Conservation (phyloP, 257 asterid genomes). For the Mentha longifolia region DNA sequence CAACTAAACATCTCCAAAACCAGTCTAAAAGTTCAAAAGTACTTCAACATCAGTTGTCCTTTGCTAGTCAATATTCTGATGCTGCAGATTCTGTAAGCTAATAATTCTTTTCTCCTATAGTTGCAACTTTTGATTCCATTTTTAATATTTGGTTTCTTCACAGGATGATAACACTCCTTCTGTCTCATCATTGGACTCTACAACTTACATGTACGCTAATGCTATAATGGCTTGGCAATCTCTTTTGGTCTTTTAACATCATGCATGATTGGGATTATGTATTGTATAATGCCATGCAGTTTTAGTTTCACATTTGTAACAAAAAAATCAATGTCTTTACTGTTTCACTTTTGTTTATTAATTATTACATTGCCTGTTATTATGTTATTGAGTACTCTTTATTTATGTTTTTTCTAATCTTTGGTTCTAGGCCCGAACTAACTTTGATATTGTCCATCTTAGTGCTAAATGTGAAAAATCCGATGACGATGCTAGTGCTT, state of each 20-base stretch:
- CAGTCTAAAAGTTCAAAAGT: slow-evolving; percentile 46
- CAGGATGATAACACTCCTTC: slow-evolving; percentile 79
- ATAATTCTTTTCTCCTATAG: slow-evolving; percentile 14
- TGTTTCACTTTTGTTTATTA: neutral
- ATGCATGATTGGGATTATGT: neutral
- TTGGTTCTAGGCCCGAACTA: slow-evolving; percentile 29
- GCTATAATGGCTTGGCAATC: slow-evolving; percentile 37
- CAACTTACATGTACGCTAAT: slow-evolving; percentile 59
- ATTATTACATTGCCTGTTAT: neutral
- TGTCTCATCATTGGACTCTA: slow-evolving; percentile 49
- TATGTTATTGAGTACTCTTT: neutral
- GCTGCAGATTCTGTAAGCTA: slow-evolving; percentile 67
- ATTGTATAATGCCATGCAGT: slow-evolving; percentile 4
- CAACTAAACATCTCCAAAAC: slow-evolving; percentile 51
- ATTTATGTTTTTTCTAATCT: slow-evolving; percentile 1
- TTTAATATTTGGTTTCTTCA: slow-evolving; percentile 37
- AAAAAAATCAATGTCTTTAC: neutral
- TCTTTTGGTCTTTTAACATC: slow-evolving; percentile 21
- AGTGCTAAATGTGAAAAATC: slow-evolving; percentile 65
- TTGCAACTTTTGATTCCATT: slow-evolving; percentile 16
- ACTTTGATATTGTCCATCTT: slow-evolving; percentile 30
- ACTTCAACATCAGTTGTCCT: slow-evolving; percentile 69
- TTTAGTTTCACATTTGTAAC: neutral
- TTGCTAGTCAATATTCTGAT: slow-evolving; percentile 73
- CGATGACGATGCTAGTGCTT: slow-evolving; percentile 56